Percentiles rank a stretch among this genome's conserved stretches.
These are phyloP conservation scores for Diaporthe vaccinii DNA, from an alignment of 2,329 filamentous ascomycete species.

Conservation along the genomic window DNA sequence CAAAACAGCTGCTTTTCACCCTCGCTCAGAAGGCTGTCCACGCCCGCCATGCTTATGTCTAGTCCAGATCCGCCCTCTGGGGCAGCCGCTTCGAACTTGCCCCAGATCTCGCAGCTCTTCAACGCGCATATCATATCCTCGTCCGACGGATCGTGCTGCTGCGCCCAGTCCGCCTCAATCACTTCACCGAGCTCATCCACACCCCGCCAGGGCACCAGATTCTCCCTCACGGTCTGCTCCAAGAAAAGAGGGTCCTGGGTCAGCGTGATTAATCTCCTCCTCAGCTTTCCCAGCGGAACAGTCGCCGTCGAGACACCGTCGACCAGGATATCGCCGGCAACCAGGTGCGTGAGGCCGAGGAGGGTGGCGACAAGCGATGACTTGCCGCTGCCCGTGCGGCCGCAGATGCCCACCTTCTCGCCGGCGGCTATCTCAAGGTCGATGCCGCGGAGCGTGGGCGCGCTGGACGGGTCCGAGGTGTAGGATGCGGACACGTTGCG, in stretches of 20 bases:
- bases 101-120: background rate
- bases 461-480: background rate
- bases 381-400: slow-evolving; percentile 61
- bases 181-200: slow-evolving; percentile 42
- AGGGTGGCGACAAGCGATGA: slow-evolving; percentile 57
- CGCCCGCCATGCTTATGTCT: slow-evolving; percentile 52
- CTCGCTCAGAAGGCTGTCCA: slow-evolving; percentile 61
- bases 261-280: slow-evolving; percentile 63
- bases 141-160: background rate
- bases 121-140: background rate
- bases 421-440: slow-evolving; percentile 42
- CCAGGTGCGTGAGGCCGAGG: slow-evolving; percentile 57
- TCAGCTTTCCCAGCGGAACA: slow-evolving; percentile 49
- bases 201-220: slow-evolving; percentile 57
- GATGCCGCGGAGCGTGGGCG: background rate
- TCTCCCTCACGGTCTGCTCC: slow-evolving; percentile 55
- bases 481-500: background rate
- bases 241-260: slow-evolving; percentile 69
- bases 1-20: slow-evolving; percentile 68
- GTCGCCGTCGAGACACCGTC: slow-evolving; percentile 58
- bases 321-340: slow-evolving; percentile 55
- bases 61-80: slow-evolving; percentile 54
- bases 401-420: slow-evolving; percentile 58
- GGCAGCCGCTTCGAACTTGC: background rate
- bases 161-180: background rate